phyloP scores from a whole-genome alignment of 345 rosid species.

The Leavenworthia alabamica region DNA sequence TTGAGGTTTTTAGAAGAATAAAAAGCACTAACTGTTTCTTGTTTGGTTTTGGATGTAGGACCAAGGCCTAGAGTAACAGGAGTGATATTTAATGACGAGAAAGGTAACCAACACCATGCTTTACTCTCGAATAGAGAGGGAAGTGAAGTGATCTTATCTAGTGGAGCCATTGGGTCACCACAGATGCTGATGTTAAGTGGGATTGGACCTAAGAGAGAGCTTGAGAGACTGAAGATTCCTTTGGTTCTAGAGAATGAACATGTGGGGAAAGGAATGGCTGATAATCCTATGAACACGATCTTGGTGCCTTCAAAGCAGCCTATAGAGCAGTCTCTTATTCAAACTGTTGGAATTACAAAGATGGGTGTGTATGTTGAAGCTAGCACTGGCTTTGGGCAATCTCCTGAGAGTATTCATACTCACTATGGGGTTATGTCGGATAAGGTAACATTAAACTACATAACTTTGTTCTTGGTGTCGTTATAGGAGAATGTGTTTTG shows the following conservation, averaged over 20 bases:
- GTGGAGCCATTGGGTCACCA: slow-evolving; percentile 90
- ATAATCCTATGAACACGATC: slow-evolving; percentile 88
- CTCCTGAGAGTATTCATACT: slow-evolving; percentile 62
- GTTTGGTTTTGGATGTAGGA: slow-evolving; percentile 31
- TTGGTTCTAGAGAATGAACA: slow-evolving; percentile 47
- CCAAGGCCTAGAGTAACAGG: slow-evolving; percentile 67
- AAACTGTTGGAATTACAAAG: slow-evolving; percentile 90
- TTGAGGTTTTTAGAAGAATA: not conserved
- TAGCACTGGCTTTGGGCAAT: slow-evolving; percentile 87
- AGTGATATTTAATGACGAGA: slow-evolving; percentile 79
- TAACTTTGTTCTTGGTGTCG: not conserved
- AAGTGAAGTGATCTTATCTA: slow-evolving; percentile 75
- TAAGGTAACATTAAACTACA: slow-evolving; percentile 44
- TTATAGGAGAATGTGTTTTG: slow-evolving; percentile 10
- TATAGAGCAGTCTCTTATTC: slow-evolving; percentile 62
- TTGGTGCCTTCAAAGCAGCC: slow-evolving; percentile 65
- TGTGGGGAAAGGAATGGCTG: slow-evolving; percentile 87
- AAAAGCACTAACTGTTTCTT: not conserved
- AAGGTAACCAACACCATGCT: slow-evolving; percentile 64
- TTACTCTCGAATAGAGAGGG: slow-evolving; percentile 38
- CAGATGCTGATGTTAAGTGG: slow-evolving; percentile 89
- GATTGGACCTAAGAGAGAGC: slow-evolving; percentile 69
- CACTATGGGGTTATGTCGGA: slow-evolving; percentile 78
- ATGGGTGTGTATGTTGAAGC: slow-evolving; percentile 86
- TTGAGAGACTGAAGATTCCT: slow-evolving; percentile 56